phyloP scores from a whole-genome alignment of 2,329 filamentous ascomycete species.

The Tolypocladium album region DNA sequence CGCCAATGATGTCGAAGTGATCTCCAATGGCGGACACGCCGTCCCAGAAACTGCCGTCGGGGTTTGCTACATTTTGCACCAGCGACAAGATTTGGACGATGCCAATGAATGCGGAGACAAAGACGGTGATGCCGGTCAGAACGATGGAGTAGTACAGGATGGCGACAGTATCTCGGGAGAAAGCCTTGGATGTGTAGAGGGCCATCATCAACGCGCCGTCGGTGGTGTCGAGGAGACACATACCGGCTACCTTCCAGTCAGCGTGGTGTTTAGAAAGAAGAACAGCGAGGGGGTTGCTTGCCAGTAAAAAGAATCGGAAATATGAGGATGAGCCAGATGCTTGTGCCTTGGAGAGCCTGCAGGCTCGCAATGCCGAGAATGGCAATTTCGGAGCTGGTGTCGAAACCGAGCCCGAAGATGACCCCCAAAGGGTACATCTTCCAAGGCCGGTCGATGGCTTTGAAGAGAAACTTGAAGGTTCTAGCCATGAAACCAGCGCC shows the following conservation, averaged over 20 bases:
- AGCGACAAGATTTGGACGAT: constrained; percentile 74
- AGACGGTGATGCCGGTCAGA: constrained; percentile 70
- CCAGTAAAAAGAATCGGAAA: constrained; percentile 85
- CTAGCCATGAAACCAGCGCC: constrained; percentile 66
- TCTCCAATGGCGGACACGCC: constrained; percentile 68
- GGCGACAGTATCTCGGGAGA: constrained; percentile 73
- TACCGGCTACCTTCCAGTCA: constrained; percentile 49
- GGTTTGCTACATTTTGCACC: constrained; percentile 63
- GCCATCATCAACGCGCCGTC: constrained; percentile 95
- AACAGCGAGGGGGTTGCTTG: constrained; percentile 21
- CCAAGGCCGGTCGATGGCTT: constrained; percentile 66
- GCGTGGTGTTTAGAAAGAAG: neutral
- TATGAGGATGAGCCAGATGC: constrained; percentile 87
- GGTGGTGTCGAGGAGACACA: constrained; percentile 88
- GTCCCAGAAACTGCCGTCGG: constrained; percentile 76
- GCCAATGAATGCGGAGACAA: constrained; percentile 78
- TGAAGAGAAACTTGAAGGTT: constrained; percentile 66
- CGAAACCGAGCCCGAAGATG: constrained; percentile 85
- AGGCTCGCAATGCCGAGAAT: constrained; percentile 83
- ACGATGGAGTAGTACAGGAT: constrained; percentile 92
- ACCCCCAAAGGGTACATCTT: constrained; percentile 93
- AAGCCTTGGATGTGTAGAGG: constrained; percentile 71
- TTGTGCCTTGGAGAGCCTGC: constrained; percentile 75
- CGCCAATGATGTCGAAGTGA: constrained; percentile 78
- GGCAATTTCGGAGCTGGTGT: constrained; percentile 90